Conservation (phyloP, 208 protist species). For the Leishmania turanica region DNA sequence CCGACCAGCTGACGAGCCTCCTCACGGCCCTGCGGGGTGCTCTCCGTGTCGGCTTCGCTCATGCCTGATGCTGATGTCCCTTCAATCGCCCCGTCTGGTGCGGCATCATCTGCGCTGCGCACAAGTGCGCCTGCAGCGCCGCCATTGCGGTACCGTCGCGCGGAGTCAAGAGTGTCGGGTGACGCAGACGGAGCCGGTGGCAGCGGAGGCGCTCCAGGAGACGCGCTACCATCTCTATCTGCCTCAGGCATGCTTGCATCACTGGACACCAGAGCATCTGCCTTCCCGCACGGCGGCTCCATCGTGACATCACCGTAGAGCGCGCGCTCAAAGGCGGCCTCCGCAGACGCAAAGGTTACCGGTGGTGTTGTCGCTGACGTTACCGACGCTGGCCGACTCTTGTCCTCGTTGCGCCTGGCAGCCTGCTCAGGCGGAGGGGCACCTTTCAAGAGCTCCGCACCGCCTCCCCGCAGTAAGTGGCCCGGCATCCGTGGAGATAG, state of each 20-base stretch:
- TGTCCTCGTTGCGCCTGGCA: not conserved
- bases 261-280: not conserved
- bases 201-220: not conserved
- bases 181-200: not conserved
- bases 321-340: slow-evolving; percentile 24
- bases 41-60: not conserved
- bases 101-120: not conserved
- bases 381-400: not conserved
- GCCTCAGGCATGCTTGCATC: too few species aligned
- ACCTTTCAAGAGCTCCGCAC: not conserved
- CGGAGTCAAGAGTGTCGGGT: not conserved
- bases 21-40: not conserved
- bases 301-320: slow-evolving; percentile 4
- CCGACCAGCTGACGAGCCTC: not conserved
- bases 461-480: not conserved
- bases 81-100: not conserved
- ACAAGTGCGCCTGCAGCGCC: not conserved
- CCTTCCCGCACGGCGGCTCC: not conserved
- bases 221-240: not conserved
- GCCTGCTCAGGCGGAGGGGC: not conserved
- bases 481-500: not conserved
- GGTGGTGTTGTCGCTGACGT: not conserved
- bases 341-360: not conserved
- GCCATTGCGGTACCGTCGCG: not conserved
- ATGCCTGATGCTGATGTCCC: not conserved